Evolutionary conservation across 108 stramenopile species (phyloP).

Genomic region (Nitzschia palea): DNA sequence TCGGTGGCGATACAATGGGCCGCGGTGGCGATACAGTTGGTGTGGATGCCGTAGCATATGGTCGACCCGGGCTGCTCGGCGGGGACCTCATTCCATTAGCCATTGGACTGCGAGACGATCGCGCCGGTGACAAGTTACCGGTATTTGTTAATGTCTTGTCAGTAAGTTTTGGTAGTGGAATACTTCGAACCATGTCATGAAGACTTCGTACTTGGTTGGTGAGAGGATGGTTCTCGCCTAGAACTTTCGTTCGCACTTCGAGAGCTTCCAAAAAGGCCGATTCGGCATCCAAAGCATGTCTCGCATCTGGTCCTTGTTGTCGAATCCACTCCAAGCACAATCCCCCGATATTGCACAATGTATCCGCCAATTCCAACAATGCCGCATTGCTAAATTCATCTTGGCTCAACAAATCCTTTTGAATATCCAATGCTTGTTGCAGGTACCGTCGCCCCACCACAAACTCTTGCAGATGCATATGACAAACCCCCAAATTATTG

Average conservation of each 20-base stretch:
- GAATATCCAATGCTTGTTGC: constrained; percentile 54
- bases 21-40: not conserved
- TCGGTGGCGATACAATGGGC: not conserved
- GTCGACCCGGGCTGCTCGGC: not conserved
- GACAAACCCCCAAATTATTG: constrained; percentile 62
- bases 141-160: not conserved
- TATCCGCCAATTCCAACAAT: constrained; percentile 53
- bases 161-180: constrained; percentile 29
- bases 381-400: constrained; percentile 15
- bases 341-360: constrained; percentile 60
- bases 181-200: constrained; percentile 41
- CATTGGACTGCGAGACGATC: not conserved
- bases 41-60: not conserved
- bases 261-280: constrained; percentile 50
- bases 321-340: constrained; percentile 61
- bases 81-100: not conserved
- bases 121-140: not conserved
- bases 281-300: constrained; percentile 40
- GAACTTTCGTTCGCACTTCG: constrained; percentile 40
- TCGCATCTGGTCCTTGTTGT: constrained; percentile 39
- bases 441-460: constrained; percentile 28
- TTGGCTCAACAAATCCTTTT: constrained; percentile 31
- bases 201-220: constrained; percentile 41
- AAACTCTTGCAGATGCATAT: constrained; percentile 54
- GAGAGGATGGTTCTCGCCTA: constrained; percentile 44